These are phyloP conservation scores for Eimeria maxima DNA, from an alignment of 169 alveolate genomes.

Conservation along the genomic window DNA sequence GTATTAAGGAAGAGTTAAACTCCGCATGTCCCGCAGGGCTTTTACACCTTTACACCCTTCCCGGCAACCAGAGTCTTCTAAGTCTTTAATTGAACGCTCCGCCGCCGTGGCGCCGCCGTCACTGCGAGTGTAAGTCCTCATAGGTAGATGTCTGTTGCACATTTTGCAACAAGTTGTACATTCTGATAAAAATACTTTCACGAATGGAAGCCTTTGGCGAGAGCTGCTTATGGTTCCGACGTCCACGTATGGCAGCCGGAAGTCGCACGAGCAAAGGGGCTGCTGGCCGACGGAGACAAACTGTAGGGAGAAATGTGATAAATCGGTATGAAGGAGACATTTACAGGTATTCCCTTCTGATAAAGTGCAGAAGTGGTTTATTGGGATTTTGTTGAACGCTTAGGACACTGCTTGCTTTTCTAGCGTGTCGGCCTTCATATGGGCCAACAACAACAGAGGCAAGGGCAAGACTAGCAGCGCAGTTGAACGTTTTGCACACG, in stretches of 20 bases:
- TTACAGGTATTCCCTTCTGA: background rate
- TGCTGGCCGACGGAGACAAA: slow-evolving; percentile 38
- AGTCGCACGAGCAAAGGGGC: slow-evolving; percentile 43
- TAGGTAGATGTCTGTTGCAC: slow-evolving; percentile 38
- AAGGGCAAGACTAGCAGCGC: background rate
- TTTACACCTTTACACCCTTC: background rate
- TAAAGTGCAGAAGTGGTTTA: background rate
- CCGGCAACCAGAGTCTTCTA: background rate
- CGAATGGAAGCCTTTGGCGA: slow-evolving; percentile 22
- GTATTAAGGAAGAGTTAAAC: background rate
- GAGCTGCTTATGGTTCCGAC: background rate
- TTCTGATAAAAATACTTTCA: background rate
- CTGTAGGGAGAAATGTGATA: background rate
- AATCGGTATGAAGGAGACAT: background rate
- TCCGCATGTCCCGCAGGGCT: background rate
- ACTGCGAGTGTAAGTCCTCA: background rate
- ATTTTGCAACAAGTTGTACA: background rate
- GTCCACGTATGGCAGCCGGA: slow-evolving; percentile 3
- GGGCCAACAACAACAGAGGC: slow-evolving; percentile 2
- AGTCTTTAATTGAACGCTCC: background rate
- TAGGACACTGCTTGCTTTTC: background rate
- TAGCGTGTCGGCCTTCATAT: background rate
- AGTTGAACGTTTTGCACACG: background rate
- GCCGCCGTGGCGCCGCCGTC: slow-evolving; percentile 55
- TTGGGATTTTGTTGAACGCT: background rate